Evolutionary conservation across 495 filamentous ascomycete genomes (phyloP).

Genomic region (Hypoxylon lenormandii): DNA sequence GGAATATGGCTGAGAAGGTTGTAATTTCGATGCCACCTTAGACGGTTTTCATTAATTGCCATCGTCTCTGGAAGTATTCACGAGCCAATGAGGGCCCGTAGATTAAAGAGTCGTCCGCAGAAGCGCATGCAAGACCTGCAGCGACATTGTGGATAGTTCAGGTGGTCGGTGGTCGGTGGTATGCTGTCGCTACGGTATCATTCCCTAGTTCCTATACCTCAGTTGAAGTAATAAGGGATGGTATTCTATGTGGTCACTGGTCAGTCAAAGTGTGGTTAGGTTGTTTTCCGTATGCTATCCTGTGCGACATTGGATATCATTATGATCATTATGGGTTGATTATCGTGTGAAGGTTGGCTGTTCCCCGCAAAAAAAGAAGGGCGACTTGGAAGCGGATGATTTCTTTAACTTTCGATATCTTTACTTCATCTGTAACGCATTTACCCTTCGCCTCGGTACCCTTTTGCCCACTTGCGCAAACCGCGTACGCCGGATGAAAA

Average conservation of each 20-base stretch:
- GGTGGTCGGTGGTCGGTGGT: constrained; percentile 31
- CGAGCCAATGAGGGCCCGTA: constrained; percentile 38
- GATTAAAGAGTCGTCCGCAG: constrained; percentile 26
- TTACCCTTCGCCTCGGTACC: constrained; percentile 5
- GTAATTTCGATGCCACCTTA: constrained; percentile 53
- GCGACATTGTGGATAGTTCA: constrained; percentile 36
- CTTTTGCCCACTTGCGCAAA: constrained; percentile 26
- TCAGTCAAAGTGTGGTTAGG: constrained; percentile 1
- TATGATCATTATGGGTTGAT: constrained; percentile 49
- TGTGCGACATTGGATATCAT: constrained; percentile 34
- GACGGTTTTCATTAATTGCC: constrained; percentile 52
- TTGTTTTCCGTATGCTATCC: not conserved
- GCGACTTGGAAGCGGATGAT: constrained; percentile 19
- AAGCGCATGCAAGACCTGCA: constrained; percentile 44
- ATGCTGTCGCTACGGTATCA: constrained; percentile 24
- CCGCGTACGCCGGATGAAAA: constrained; percentile 37
- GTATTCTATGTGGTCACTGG: constrained; percentile 10
- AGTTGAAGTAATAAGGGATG: constrained; percentile 1
- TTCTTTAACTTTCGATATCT: constrained; percentile 11
- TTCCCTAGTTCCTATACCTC: constrained; percentile 19
- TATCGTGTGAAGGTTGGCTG: constrained; percentile 41
- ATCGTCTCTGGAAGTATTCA: constrained; percentile 41
- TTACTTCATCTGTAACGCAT: constrained; percentile 12
- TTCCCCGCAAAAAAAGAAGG: constrained; percentile 40
- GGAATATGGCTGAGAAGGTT: constrained; percentile 43